Evolutionary conservation across 441 rosid species (phyloP).

Genomic region (Codiaeum variegatum): DNA sequence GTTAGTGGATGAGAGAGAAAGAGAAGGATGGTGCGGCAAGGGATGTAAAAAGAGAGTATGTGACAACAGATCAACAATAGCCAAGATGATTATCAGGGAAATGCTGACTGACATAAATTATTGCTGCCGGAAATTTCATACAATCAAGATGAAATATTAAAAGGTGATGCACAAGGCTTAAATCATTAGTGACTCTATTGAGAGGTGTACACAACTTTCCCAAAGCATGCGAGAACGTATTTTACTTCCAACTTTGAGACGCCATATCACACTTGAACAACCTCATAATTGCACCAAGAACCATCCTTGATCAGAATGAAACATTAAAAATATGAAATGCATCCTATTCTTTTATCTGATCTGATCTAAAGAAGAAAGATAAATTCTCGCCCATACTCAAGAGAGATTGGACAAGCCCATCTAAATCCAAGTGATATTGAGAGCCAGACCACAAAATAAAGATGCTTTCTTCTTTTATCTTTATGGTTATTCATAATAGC

Average conservation of each 20-base stretch:
- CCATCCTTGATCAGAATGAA: not conserved
- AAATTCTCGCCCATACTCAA: not conserved
- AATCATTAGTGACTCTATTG: not conserved
- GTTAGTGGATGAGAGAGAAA: not conserved
- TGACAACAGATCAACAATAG: not conserved
- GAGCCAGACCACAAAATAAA: not conserved
- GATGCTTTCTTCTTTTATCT: not conserved
- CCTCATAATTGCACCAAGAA: not conserved
- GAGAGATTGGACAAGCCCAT: not conserved
- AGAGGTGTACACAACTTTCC: not conserved
- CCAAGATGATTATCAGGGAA: not conserved
- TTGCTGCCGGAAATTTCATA: not conserved
- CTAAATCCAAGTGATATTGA: not conserved
- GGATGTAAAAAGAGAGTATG: not conserved
- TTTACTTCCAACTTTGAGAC: not conserved
- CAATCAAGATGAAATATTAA: not conserved
- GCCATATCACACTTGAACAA: not conserved
- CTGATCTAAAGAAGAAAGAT: not conserved
- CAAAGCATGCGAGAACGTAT: not conserved
- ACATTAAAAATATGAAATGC: not conserved
- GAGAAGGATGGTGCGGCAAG: not conserved
- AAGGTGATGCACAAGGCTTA: not conserved
- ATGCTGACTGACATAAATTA: not conserved
- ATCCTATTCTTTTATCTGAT: not conserved
- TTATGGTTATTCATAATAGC: not conserved